Base-by-base conservation (phyloP, 495 filamentous ascomycete species). In the Aspergillus cavernicola region DNA sequence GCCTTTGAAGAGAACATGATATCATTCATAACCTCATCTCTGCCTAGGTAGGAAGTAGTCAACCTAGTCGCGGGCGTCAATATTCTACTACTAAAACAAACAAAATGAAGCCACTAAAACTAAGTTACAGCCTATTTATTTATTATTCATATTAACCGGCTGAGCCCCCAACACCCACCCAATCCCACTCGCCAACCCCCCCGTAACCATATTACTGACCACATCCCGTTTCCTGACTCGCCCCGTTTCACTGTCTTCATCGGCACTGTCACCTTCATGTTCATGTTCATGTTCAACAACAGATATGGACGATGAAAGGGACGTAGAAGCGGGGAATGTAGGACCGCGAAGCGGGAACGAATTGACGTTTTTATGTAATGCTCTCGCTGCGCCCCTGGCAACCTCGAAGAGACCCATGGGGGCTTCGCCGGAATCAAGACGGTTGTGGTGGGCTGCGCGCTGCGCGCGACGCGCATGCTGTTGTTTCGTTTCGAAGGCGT, bases 381-480 rank as follows among this genome's bases (percentile, higher is more conserved):
- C 91, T 35, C 85, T 78, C 5, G 88, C 83, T 26, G 91, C 90
- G 46, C 85, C 90, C 23, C 90, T 78, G 7, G 92, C 90, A 36
- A 97, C 82, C 55, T 96, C 95, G 62, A 98, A 97, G 20, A 97
- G 73, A 2, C 90, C 91, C 85, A 97, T 92, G 0, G 93, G 93
- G 28, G 89, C 87, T 62, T 95, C 91, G 46, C 90, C 87, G 12
- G 71, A 62, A 31, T 70, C 61, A 16, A 66, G 60, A 10, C 67
- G 61, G n/a, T 59, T 47, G 6, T 67, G 52, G 53, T 77, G 46
- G 35, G 79, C 68, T 0, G 79, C 68, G 0, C 72, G 66, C 0
- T 69, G 66, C 0, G 70, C 67, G 12, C 70, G 68, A 33, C 65
- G 54, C 0, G 69, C 64, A 7, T 72, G 70, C 39, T 70, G 68